Conservation (phyloP, 441 rosid genomes). For the Erodium moschatum region DNA sequence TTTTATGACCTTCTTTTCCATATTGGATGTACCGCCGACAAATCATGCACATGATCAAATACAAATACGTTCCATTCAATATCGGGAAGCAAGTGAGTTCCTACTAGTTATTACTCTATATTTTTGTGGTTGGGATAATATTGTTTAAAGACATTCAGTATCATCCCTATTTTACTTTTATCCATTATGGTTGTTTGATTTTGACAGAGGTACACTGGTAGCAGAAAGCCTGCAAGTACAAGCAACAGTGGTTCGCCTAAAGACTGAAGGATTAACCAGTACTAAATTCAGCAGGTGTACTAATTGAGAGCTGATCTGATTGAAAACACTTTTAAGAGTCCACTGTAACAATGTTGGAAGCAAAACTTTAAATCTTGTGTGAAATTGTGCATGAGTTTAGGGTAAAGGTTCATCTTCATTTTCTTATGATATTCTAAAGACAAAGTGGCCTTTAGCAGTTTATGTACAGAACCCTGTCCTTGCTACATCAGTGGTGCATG, state of each 20-base stretch:
- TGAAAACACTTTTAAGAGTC: neutral
- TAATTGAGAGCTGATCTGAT: neutral
- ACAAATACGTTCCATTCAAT: slow-evolving; percentile 58
- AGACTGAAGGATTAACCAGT: slow-evolving; percentile 24
- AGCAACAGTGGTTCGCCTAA: slow-evolving; percentile 19
- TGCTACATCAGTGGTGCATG: too few relatives aligned
- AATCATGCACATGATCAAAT: slow-evolving; percentile 60
- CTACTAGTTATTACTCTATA: slow-evolving; percentile 10
- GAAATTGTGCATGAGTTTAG: slow-evolving; percentile 8
- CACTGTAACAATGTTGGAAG: neutral
- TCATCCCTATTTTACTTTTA: neutral
- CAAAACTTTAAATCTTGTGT: neutral
- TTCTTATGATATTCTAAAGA: neutral
- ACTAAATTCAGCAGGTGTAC: neutral
- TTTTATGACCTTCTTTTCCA: slow-evolving; percentile 55
- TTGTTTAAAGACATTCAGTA: slow-evolving; percentile 7
- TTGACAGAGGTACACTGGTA: slow-evolving; percentile 34
- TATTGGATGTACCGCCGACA: slow-evolving; percentile 69
- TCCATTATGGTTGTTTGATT: neutral
- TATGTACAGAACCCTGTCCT: too few relatives aligned
- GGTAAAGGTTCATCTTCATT: neutral
- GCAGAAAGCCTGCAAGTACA: slow-evolving; percentile 23
- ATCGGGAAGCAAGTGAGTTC: slow-evolving; percentile 55
- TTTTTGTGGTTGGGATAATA: neutral
- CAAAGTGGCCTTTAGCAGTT: neutral